phyloP scores from a whole-genome alignment of 257 asterid species.

The Penstemon newberryi region DNA sequence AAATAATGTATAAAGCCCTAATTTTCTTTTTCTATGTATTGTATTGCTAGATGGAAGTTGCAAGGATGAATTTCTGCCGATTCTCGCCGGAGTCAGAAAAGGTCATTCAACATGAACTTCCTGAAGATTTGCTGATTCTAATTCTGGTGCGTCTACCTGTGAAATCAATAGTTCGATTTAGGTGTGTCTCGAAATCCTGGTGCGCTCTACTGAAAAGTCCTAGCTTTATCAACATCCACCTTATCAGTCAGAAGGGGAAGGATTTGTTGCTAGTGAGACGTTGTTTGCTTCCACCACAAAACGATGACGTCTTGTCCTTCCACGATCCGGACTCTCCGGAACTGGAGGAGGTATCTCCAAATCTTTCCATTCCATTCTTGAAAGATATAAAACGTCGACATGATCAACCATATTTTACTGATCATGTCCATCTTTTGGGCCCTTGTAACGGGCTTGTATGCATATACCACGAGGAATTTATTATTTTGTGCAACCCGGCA shows the following conservation, averaged over 20 bases:
- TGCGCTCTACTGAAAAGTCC: constrained; percentile 21
- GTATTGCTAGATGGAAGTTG: too few species aligned
- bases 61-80: too few species aligned
- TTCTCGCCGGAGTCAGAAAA: too few species aligned
- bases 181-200: constrained; percentile 35
- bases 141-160: constrained; percentile 17
- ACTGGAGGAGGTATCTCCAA: neutral
- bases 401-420: too few species aligned
- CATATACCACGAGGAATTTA: neutral
- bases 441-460: constrained; percentile 15
- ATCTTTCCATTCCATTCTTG: neutral
- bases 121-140: neutral
- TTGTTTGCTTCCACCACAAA: neutral
- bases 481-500: constrained; percentile 20
- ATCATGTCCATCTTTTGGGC: neutral
- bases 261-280: neutral
- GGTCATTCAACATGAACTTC: neutral
- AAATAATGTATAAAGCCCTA: too few species aligned
- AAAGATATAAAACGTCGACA: neutral
- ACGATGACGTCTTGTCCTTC: neutral
- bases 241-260: neutral
- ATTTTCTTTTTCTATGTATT: too few species aligned
- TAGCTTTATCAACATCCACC: constrained; percentile 23
- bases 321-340: neutral
- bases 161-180: constrained; percentile 24